These are phyloP conservation scores for Gaeumannomyces tritici DNA, from an alignment of 2,329 filamentous ascomycete genomes.

Conservation along the genomic window DNA sequence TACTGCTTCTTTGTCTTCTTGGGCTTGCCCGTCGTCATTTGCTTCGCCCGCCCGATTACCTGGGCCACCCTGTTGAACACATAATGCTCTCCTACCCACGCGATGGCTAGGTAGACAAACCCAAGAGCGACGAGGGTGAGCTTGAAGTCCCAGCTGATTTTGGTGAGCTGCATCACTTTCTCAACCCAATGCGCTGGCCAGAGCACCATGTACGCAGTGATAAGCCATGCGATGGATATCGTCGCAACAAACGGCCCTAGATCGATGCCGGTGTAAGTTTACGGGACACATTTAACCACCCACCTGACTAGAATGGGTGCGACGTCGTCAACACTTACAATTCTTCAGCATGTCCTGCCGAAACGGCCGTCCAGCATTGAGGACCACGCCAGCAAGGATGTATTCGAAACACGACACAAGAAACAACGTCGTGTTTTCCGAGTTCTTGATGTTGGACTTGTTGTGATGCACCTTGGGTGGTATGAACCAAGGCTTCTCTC, in stretches of 20 bases:
- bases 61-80: conserved; percentile 62
- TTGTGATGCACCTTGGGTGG: conserved; percentile 69
- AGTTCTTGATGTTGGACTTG: conserved; percentile 80
- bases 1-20: conserved; percentile 77
- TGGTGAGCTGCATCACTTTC: conserved; percentile 76
- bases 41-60: conserved; percentile 52
- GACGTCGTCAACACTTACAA: conserved; percentile 39
- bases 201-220: conserved; percentile 74
- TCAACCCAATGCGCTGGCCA: conserved; percentile 60
- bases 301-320: not conserved
- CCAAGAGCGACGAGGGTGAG: conserved; percentile 64
- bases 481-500: conserved; percentile 74
- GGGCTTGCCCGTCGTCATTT: conserved; percentile 43
- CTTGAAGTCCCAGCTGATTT: conserved; percentile 63
- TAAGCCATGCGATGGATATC: conserved; percentile 54
- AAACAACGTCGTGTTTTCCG: conserved; percentile 88
- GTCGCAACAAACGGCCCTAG: conserved; percentile 76
- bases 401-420: conserved; percentile 91
- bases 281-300: too few relatives aligned
- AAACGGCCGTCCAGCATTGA: conserved; percentile 89
- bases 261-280: not conserved
- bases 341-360: conserved; percentile 72
- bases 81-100: conserved; percentile 63
- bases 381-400: conserved; percentile 77
- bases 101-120: conserved; percentile 53